Conservation (phyloP, 176 grass and related monocot species). For the Cenchrus purpureus region DNA sequence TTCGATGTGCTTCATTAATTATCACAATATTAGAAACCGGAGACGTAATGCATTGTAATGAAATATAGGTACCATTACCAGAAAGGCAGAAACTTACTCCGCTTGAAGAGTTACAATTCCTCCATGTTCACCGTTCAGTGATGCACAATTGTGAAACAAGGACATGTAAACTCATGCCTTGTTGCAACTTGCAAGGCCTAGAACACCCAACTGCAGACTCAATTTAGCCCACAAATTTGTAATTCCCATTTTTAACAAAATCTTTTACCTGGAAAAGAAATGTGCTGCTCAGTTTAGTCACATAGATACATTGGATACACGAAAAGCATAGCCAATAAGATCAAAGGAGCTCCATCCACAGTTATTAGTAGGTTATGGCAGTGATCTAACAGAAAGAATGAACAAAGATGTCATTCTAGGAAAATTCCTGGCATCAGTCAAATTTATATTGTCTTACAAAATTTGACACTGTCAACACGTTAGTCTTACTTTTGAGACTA, state of each 20-base stretch:
- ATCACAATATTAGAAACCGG: background rate
- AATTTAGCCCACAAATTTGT: background rate
- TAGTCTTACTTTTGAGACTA: conserved; percentile 31
- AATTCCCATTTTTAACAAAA: background rate
- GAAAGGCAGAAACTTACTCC: conserved; percentile 23
- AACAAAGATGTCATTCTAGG: background rate
- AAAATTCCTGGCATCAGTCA: background rate
- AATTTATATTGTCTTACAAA: conserved; percentile 14
- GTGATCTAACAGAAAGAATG: conserved; percentile 8
- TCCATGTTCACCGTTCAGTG: conserved; percentile 11
- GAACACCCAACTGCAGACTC: background rate
- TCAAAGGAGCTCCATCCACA: conserved; percentile 3
- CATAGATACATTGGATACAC: background rate
- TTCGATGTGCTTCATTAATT: background rate
- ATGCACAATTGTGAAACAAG: background rate
- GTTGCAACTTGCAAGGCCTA: background rate
- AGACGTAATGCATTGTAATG: background rate
- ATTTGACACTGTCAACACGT: conserved; percentile 21
- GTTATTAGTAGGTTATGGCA: background rate
- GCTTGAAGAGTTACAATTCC: conserved; percentile 1
- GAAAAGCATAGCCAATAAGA: background rate
- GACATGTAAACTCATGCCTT: background rate
- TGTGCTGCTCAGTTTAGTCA: background rate
- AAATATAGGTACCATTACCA: conserved; percentile 16
- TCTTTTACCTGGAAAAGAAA: conserved; percentile 23